Evolutionary conservation across 2,329 filamentous ascomycete genomes (phyloP).

Genomic region (Aspergillus sp.): DNA sequence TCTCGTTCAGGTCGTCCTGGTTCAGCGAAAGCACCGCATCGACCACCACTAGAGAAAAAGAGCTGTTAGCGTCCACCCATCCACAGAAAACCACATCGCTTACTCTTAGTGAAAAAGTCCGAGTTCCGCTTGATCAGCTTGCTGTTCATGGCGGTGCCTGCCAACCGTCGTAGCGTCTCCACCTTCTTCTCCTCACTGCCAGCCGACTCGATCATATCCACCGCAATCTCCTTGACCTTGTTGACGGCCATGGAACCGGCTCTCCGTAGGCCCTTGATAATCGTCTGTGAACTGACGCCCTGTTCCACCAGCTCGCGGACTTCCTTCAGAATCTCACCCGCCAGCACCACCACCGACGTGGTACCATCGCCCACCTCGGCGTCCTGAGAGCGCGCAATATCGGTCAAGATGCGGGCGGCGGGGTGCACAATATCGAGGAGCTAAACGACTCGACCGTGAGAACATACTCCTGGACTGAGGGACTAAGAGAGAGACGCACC

Average conservation of each 20-base stretch:
- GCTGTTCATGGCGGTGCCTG: conserved; percentile 97
- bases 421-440: conserved; percentile 98
- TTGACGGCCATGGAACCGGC: conserved; percentile 90
- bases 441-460: conserved; percentile 41
- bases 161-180: conserved; percentile 85
- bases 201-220: conserved; percentile 64
- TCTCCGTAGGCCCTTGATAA: conserved; percentile 91
- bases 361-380: conserved; percentile 98
- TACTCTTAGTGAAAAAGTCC: conserved; percentile 95
- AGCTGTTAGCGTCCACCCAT: conserved; percentile 12
- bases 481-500: conserved; percentile 48
- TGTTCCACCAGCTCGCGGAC: conserved; percentile 94
- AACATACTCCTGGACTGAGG: no score
- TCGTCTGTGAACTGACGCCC: conserved; percentile 94
- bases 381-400: conserved; percentile 98
- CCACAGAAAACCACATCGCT: not conserved
- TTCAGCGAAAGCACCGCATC: conserved; percentile 93
- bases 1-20: conserved; percentile 96
- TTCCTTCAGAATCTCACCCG: conserved; percentile 97
- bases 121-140: conserved; percentile 98
- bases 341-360: conserved; percentile 93
- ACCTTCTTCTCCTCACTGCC: conserved; percentile 80
- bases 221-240: conserved; percentile 96
- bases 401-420: conserved; percentile 92
- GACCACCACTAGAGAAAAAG: conserved; percentile 73